Conservation (phyloP, 805 yeast species). For the Ogataea allantospora region DNA sequence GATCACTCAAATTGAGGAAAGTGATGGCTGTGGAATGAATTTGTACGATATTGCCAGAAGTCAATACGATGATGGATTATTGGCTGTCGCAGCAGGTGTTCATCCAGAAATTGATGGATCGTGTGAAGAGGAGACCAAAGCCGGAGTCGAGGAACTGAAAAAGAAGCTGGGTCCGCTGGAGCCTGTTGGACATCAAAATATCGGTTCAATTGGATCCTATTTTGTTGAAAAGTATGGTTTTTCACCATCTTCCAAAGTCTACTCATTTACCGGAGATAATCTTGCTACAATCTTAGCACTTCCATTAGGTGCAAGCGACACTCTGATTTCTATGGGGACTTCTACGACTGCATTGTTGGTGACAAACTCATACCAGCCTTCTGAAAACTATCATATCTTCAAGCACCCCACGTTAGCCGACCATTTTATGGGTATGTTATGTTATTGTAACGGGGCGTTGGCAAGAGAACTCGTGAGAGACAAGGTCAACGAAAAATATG, state of each 20-base stretch:
- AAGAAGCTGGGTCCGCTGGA: slow-evolving; percentile 53
- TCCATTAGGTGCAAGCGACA: slow-evolving; percentile 74
- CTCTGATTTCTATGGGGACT: slow-evolving; percentile 81
- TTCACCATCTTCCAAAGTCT: slow-evolving; percentile 51
- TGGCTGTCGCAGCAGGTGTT: slow-evolving; percentile 53
- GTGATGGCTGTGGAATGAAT: slow-evolving; percentile 95
- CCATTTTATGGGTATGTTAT: slow-evolving; percentile 91
- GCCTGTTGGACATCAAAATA: slow-evolving; percentile 46
- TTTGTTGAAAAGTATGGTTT: slow-evolving; percentile 68
- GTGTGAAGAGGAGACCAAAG: slow-evolving; percentile 22
- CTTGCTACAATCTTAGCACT: slow-evolving; percentile 83
- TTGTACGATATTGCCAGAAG: slow-evolving; percentile 66
- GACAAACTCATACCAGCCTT: slow-evolving; percentile 74
- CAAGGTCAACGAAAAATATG: slow-evolving; percentile 48
- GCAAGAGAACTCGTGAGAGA: slow-evolving; percentile 80
- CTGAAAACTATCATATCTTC: slow-evolving; percentile 80
- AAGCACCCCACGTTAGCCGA: slow-evolving; percentile 77
- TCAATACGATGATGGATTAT: slow-evolving; percentile 54
- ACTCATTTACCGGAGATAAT: slow-evolving; percentile 88
- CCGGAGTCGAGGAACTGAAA: slow-evolving; percentile 41
- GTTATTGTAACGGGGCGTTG: slow-evolving; percentile 87
- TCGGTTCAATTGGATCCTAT: slow-evolving; percentile 57
- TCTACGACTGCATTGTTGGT: slow-evolving; percentile 85
- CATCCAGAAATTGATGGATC: slow-evolving; percentile 43
- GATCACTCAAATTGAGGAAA: slow-evolving; percentile 66